These are phyloP conservation scores for Verticillium albo-atrum DNA, from an alignment of 2,329 filamentous ascomycete genomes.

Conservation along the genomic window DNA sequence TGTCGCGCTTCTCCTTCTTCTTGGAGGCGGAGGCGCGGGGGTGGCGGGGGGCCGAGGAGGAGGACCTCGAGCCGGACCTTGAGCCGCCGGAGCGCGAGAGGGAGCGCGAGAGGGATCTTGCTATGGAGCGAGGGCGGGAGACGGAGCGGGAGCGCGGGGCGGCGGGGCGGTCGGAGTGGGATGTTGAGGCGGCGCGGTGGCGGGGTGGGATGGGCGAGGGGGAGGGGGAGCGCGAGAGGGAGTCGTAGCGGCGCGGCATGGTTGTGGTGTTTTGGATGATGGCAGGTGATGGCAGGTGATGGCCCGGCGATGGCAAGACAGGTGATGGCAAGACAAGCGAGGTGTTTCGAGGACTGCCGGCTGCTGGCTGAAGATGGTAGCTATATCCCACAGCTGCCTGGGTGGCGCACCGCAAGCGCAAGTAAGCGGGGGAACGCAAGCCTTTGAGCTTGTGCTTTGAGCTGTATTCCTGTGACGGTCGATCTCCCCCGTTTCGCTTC, in stretches of 20 bases:
- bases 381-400: not conserved
- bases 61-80: not conserved
- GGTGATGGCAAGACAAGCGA: too few species aligned
- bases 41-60: too few species aligned
- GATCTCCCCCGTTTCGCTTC: not conserved
- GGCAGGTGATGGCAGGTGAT: too few species aligned
- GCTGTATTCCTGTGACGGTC: not conserved
- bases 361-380: too few species aligned
- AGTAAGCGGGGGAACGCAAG: not conserved
- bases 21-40: not conserved
- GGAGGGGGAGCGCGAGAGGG: not conserved
- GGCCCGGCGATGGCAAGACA: too few species aligned
- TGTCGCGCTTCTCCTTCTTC: slow-evolving; percentile 13
- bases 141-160: not conserved
- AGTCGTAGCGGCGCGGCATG: not conserved
- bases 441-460: too few species aligned
- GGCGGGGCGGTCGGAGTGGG: not conserved
- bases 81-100: not conserved
- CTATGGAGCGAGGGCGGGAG: not conserved
- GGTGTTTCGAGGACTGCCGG: too few species aligned
- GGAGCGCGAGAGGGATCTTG: not conserved
- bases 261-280: too few species aligned
- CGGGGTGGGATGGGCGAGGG: not conserved
- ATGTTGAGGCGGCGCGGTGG: not conserved
- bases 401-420: not conserved